phyloP scores from a whole-genome alignment of 1,284 basidiomycete species.

The Coniferiporia sulphurascens region DNA sequence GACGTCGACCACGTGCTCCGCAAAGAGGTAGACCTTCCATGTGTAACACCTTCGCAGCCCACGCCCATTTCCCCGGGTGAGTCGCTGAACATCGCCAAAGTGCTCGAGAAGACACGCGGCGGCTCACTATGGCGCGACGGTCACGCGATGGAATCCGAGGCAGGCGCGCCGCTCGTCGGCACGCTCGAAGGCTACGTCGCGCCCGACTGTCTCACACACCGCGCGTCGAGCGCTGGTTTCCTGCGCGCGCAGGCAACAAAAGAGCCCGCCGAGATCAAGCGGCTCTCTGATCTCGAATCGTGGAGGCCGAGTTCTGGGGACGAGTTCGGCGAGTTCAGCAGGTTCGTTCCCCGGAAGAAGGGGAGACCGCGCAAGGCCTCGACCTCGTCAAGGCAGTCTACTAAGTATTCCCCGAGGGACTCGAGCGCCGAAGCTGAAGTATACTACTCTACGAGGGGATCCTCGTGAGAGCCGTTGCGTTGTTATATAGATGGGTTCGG shows the following conservation, averaged over 20 bases:
- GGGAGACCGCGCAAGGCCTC: background rate
- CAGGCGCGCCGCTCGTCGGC: slow-evolving; percentile 17
- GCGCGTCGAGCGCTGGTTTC: slow-evolving; percentile 57
- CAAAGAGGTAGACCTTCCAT: slow-evolving; percentile 96
- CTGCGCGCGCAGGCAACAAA: slow-evolving; percentile 69
- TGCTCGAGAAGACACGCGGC: slow-evolving; percentile 63
- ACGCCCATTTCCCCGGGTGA: slow-evolving; percentile 80
- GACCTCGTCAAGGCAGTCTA: background rate
- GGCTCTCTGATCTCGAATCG: slow-evolving; percentile 49
- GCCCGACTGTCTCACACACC: slow-evolving; percentile 58
- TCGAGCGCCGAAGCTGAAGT: background rate
- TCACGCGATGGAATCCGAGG: slow-evolving; percentile 41
- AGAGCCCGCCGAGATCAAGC: slow-evolving; percentile 63
- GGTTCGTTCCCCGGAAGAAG: background rate
- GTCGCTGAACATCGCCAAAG: slow-evolving; percentile 68
- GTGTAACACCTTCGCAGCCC: slow-evolving; percentile 92
- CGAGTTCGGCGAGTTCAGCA: background rate
- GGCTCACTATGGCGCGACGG: slow-evolving; percentile 61
- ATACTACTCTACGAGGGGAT: too few relatives aligned
- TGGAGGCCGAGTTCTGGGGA: slow-evolving; percentile 27
- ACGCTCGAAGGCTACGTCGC: slow-evolving; percentile 42
- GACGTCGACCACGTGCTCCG: slow-evolving; percentile 90
- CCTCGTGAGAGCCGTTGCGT: too few relatives aligned
- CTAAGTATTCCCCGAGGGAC: background rate
- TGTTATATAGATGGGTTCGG: too few relatives aligned